A percentile compares a stretch with the other conserved stretches of the same genome.
phyloP scores from a whole-genome alignment of 345 rosid genomes.

The Ceriops decandra region DNA sequence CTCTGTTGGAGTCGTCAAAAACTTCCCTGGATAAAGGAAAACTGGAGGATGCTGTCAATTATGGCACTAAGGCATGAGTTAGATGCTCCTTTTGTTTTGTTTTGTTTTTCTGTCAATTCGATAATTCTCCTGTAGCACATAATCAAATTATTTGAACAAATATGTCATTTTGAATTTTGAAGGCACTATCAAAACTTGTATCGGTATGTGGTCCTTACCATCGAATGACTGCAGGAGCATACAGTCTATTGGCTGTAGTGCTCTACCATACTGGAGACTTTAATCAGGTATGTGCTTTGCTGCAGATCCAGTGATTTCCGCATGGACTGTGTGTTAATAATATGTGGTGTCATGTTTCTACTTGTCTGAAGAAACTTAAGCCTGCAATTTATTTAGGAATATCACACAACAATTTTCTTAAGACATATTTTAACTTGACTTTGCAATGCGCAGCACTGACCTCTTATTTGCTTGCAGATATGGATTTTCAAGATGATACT shows the following conservation, averaged over 20 bases:
- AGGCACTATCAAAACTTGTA: conserved; percentile 35
- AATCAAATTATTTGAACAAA: not conserved
- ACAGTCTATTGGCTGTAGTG: conserved; percentile 36
- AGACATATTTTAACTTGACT: too few relatives aligned
- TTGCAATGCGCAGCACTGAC: too few relatives aligned
- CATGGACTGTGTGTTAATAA: too few relatives aligned
- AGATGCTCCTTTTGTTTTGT: not conserved
- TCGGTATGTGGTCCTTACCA: conserved; percentile 38
- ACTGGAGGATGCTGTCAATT: conserved; percentile 37
- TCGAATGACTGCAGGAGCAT: conserved; percentile 38
- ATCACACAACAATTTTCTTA: too few relatives aligned
- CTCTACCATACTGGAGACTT: conserved; percentile 38
- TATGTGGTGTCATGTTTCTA: too few relatives aligned
- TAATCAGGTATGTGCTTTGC: conserved; percentile 49
- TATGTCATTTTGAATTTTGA: conserved; percentile 22
- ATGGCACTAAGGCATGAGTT: conserved; percentile 28
- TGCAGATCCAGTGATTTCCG: too few relatives aligned
- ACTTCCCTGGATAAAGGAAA: conserved; percentile 36
- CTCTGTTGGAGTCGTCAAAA: conserved; percentile 32
- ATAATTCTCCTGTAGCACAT: not conserved
- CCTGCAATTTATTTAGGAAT: too few relatives aligned
- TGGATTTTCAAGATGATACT: too few relatives aligned
- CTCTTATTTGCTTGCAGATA: too few relatives aligned
- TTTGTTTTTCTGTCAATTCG: not conserved
- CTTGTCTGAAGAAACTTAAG: too few relatives aligned